These are phyloP conservation scores for Teratosphaeriaceae sp. DNA, from an alignment of 2,329 filamentous ascomycete genomes.

Conservation along the genomic window DNA sequence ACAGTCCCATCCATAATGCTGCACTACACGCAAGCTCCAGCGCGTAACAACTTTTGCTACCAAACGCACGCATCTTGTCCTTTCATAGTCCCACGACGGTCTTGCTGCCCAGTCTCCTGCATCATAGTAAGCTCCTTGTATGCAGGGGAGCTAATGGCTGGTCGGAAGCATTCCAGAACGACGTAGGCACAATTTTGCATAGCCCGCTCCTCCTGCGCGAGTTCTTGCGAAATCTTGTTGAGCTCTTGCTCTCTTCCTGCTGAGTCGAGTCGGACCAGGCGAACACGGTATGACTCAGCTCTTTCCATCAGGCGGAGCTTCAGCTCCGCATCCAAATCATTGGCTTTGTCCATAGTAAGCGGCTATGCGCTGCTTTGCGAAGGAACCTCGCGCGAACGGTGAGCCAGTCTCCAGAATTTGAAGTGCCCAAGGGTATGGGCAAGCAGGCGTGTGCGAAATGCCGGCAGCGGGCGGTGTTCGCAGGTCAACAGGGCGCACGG, in stretches of 20 bases:
- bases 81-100: background rate
- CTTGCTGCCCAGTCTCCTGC: background rate
- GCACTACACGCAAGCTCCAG: background rate
- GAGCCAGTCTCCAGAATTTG: too few species aligned
- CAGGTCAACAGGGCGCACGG: too few species aligned
- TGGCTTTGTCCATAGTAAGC: background rate
- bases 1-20: background rate
- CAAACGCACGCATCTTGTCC: background rate
- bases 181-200: background rate
- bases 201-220: too few species aligned
- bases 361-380: background rate
- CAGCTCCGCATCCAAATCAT: background rate
- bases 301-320: background rate
- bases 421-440: too few species aligned
- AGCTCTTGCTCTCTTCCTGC: background rate
- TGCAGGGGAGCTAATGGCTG: background rate
- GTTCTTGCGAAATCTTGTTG: background rate
- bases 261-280: background rate
- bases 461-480: too few species aligned
- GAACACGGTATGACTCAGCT: background rate
- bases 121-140: background rate
- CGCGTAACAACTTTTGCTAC: background rate
- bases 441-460: too few species aligned
- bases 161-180: background rate
- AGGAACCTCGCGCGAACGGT: background rate